A percentile compares a stretch with the other conserved stretches of the same genome.
Evolutionary conservation across 179 eudicot genomes (phyloP).

Genomic region (Beta lomatogona): DNA sequence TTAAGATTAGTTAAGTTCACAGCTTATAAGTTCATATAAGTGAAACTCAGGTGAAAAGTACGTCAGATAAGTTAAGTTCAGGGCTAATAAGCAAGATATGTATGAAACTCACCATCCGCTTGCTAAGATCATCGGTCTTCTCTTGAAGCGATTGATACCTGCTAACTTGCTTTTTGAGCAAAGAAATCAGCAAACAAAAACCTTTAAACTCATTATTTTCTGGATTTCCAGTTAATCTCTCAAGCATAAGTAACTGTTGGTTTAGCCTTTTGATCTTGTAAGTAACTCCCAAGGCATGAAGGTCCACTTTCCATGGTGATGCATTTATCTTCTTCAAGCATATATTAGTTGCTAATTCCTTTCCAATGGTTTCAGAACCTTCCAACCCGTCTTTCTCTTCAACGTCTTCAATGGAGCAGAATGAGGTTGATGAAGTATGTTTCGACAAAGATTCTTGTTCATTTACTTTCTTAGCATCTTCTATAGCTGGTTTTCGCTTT

Average conservation of each 20-base stretch:
- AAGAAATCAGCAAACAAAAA: conserved; percentile 47
- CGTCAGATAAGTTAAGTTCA: too few relatives aligned
- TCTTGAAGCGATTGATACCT: conserved; percentile 86
- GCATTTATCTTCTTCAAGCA: conserved; percentile 32
- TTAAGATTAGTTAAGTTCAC: neutral
- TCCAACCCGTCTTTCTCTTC: conserved; percentile 44
- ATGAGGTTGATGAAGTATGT: conserved; percentile 44
- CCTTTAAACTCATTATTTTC: conserved; percentile 51
- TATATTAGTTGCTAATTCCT: conserved; percentile 26
- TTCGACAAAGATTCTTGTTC: conserved; percentile 31
- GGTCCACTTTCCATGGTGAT: conserved; percentile 68
- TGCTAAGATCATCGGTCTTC: conserved; percentile 77
- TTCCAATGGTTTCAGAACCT: conserved; percentile 30
- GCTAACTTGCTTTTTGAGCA: conserved; percentile 76
- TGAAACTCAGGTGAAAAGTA: too few relatives aligned
- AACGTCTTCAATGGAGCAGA: conserved; percentile 47
- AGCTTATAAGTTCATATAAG: too few relatives aligned
- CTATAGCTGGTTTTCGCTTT: conserved; percentile 46
- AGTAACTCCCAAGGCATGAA: conserved; percentile 85
- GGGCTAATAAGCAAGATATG: neutral
- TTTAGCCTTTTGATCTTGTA: conserved; percentile 91
- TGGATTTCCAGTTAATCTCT: conserved; percentile 64
- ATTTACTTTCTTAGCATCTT: conserved; percentile 27
- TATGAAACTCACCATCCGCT: conserved; percentile 68
- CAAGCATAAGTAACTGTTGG: conserved; percentile 83